Percentiles rank a stretch among this genome's conserved stretches.
Evolutionary conservation across 495 filamentous ascomycete species (phyloP).

Genomic region (Jackrogersella minutella): DNA sequence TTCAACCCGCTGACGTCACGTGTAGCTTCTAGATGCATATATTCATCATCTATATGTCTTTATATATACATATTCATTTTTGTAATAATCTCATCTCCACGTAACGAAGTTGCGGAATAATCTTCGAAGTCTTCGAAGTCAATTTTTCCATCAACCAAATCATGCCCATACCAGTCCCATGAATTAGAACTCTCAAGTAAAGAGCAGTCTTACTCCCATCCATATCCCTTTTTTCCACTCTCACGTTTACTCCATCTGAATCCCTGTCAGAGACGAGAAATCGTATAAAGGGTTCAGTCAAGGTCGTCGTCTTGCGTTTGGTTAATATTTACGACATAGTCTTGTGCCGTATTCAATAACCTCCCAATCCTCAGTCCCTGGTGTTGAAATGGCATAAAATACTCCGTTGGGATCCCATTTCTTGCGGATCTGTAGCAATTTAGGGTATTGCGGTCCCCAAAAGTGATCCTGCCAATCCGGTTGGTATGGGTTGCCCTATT

Average conservation of each 20-base stretch:
- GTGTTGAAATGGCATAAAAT: constrained; percentile 57
- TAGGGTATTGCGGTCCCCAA: constrained; percentile 61
- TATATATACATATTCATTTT: neutral
- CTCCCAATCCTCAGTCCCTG: constrained; percentile 55
- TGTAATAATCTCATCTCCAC: neutral
- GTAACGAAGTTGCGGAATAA: no score
- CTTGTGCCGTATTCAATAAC: constrained; percentile 55
- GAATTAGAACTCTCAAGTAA: neutral
- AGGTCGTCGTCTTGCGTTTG: no score
- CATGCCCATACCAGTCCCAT: neutral
- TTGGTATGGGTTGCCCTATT: constrained; percentile 61
- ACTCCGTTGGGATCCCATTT: constrained; percentile 65
- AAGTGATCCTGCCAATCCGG: constrained; percentile 64
- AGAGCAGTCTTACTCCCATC: neutral
- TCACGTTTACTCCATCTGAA: neutral
- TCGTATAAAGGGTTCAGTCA: no score
- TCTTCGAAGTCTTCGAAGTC: no score
- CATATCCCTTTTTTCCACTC: neutral
- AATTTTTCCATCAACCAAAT: no score
- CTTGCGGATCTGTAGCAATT: constrained; percentile 58
- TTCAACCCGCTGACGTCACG: constrained; percentile 28
- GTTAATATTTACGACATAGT: constrained; percentile 48
- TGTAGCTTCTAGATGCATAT: constrained; percentile 11
- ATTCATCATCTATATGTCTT: neutral
- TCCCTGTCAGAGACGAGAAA: no score